Evolutionary conservation across 345 rosid genomes (phyloP), one percentile per base, ranked within the genome.

Genomic region (Dipteronia dyeriana): DNA sequence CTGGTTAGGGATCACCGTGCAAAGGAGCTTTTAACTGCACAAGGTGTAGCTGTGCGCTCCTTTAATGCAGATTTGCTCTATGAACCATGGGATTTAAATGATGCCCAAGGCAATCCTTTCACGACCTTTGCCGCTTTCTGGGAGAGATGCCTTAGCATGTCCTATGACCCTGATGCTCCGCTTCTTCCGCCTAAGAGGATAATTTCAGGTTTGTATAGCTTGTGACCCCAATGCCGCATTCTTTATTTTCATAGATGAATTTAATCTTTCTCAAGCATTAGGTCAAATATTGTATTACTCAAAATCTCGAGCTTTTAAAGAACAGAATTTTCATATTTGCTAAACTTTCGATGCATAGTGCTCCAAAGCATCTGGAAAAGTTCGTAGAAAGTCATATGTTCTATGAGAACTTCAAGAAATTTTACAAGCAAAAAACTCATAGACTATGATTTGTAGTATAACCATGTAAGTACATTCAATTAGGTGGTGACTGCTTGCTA

Each of bases 141-240:
- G 99, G 98, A 89, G 56, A 90, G 84, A 88, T 95, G 99, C 78
- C 98, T 95, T 77, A 92, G 91, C 87, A 95, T 93, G 99, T 90
- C 99, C 71, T 92, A 81, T 84, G 99, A 95, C 83, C 99, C 99
- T 20, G 99, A 95, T 75, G 80, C 99, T 80, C 99, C 99, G 65
- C 94, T 95, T 80, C 98, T 95, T 56, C 99, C 99, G 29, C 98
- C 99, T 23, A 95, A 88, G 91, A 93, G 93, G 89, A 91, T 95
- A 62, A 84, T 90, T 80, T 85, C 97, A 86, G 99, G 99, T 93
- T 56, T 75, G 80, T 76, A 51, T 75, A 29, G 60, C 12, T 49
- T 62, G 70, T 17, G 12, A 26, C 43, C 56, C 4, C 31, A 8
- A 10, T 25, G 10, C 23, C 25, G 2, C 2, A 41, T 12, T 59